Evolutionary conservation across 805 yeast genomes (phyloP).

Genomic region (Cyberlindnera euphorbiiphila): DNA sequence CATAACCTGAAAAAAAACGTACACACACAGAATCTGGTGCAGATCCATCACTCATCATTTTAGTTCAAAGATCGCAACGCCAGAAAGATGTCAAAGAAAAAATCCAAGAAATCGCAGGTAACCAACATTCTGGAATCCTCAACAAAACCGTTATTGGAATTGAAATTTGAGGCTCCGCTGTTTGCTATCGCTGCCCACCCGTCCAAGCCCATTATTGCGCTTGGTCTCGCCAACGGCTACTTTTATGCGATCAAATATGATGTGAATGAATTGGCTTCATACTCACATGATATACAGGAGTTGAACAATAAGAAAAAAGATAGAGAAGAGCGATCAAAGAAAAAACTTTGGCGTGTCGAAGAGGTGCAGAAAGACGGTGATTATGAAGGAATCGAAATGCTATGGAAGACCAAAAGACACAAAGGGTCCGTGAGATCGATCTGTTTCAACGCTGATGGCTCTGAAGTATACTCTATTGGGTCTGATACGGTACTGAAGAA

Average conservation of each 20-base stretch:
- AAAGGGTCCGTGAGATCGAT: constrained; percentile 82
- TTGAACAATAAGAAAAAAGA: constrained; percentile 27
- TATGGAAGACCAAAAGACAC: constrained; percentile 89
- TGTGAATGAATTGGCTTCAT: constrained; percentile 39
- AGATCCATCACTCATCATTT: too few species aligned
- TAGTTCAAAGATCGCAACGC: too few species aligned
- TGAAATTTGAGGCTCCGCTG: constrained; percentile 53
- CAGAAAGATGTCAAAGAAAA: constrained; percentile 12
- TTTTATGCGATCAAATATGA: constrained; percentile 60
- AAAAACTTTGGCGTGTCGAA: constrained; percentile 45
- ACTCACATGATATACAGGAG: constrained; percentile 25
- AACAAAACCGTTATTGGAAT: constrained; percentile 32
- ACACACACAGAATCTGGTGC: too few species aligned
- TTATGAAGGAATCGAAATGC: constrained; percentile 29
- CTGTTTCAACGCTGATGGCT: constrained; percentile 51
- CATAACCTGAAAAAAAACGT: constrained; percentile 3
- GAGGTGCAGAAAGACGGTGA: constrained; percentile 22
- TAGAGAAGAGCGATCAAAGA: constrained; percentile 30
- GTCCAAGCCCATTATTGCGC: constrained; percentile 50
- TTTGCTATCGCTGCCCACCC: constrained; percentile 82
- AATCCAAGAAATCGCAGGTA: constrained; percentile 16
- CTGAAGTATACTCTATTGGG: constrained; percentile 64
- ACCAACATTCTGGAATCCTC: constrained; percentile 20
- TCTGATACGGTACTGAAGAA: constrained; percentile 75
- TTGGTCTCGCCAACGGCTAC: constrained; percentile 83